Evolutionary conservation across 805 yeast genomes (phyloP), one percentile per base, ranked within the genome.

Genomic region (Yamadazyma takamatsuzukensis): DNA sequence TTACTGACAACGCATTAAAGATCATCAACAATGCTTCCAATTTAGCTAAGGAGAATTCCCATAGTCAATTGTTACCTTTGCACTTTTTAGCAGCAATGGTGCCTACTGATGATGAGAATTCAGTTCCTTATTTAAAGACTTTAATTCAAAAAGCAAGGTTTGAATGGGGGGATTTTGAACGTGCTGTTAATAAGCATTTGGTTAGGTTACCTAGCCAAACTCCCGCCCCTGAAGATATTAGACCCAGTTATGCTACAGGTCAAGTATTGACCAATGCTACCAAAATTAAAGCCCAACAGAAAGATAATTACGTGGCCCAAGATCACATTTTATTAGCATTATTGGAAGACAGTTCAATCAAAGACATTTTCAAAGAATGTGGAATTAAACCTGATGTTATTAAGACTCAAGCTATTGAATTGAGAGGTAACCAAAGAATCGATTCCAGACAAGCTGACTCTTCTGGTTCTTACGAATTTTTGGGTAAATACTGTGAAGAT

Each of bases 401-500:
- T 28, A 85, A 83, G 54, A 77, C 78, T 31, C 95, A 88, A 50
- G 78, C 89, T 13, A 67, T 80, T 24, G 80, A 76, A 43, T 70
- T 93, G 36, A 82, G 98, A 59, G 98, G 97, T 18, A 81, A 74
- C 53, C 89, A 85, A 55, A 76, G 88, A 56, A 93, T 93, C 42
- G 98, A 93, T 53, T 83, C 96, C 2, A 77, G 96, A 54, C 82
- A 80, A 44, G 97, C 98, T 3, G 98, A 90, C 54, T 81, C 97
- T 4, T 83, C 90, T 10, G 77, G 83, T 33, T 73, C 82, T 41
- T 78, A 74, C 44, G 98, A 93, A 57, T 93, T 86, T 51, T 68
- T 93, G 48, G 65, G 75, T 40, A 93, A 93, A 56, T 93, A 93
- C 59, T 96, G 97, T 39, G 76, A 83, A 45, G 97, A 93, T 59